These are phyloP conservation scores for Zygoascus hellenicus DNA, from an alignment of 1,139 yeast species.

Conservation along the genomic window DNA sequence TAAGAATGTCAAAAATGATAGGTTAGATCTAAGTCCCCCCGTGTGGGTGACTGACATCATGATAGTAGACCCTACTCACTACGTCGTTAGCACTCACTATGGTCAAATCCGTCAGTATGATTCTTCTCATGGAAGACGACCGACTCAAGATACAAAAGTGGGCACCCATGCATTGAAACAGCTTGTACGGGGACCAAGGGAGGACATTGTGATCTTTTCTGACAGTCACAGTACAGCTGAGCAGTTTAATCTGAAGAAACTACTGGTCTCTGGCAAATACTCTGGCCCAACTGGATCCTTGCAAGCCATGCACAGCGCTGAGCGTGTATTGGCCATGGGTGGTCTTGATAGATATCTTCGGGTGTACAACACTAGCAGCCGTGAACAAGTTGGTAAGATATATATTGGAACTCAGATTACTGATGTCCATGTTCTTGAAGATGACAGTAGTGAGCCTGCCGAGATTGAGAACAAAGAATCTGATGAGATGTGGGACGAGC, in stretches of 20 bases:
- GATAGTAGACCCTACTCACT: slow-evolving; percentile 35
- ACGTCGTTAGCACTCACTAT: slow-evolving; percentile 61
- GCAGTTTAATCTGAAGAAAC: slow-evolving; percentile 17
- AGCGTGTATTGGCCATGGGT: slow-evolving; percentile 48
- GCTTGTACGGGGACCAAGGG: slow-evolving; percentile 15
- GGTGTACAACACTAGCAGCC: slow-evolving; percentile 55
- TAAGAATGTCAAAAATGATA: slow-evolving; percentile 35
- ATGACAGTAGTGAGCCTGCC: slow-evolving; percentile 19
- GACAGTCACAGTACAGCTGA: slow-evolving; percentile 25
- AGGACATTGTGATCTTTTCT: slow-evolving; percentile 21
- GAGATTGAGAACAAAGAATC: slow-evolving; percentile 24
- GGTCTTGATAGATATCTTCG: slow-evolving; percentile 85
- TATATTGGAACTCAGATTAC: slow-evolving; percentile 72
- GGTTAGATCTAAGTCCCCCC: slow-evolving; percentile 35
- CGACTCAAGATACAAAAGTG: slow-evolving; percentile 23
- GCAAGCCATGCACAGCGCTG: slow-evolving; percentile 19
- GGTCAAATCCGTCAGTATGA: slow-evolving; percentile 49
- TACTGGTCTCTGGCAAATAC: slow-evolving; percentile 22
- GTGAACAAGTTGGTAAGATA: slow-evolving; percentile 63
- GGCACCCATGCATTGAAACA: slow-evolving; percentile 21
- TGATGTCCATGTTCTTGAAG: slow-evolving; percentile 44
- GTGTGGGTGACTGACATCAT: slow-evolving; percentile 33
- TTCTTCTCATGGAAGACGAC: slow-evolving; percentile 28
- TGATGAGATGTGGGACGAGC: slow-evolving; percentile 31
- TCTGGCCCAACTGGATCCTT: slow-evolving; percentile 30